Percentiles rank a stretch among this genome's conserved stretches.
Conservation (phyloP, 441 rosid species). For the Pelargonium myrrhifolium region DNA sequence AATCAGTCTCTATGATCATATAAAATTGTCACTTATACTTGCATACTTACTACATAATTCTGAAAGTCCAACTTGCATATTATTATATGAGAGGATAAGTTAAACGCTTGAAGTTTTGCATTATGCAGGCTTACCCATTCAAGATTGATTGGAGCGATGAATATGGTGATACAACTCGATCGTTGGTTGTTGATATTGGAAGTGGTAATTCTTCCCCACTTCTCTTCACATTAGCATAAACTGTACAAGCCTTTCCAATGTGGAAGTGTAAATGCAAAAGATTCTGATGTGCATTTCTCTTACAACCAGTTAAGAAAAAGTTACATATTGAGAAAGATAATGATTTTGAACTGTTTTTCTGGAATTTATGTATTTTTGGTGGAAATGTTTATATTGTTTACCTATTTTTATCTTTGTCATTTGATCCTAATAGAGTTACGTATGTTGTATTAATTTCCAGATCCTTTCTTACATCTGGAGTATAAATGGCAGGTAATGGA, state of each 20-base stretch:
- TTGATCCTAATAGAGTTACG: neutral
- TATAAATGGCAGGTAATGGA: constrained; percentile 47
- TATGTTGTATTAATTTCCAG: neutral
- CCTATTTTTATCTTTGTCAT: neutral
- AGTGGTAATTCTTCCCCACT: constrained; percentile 36
- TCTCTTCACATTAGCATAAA: neutral
- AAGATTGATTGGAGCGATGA: constrained; percentile 46
- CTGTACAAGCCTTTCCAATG: neutral
- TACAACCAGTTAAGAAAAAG: neutral
- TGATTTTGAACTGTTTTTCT: neutral
- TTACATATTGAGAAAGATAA: neutral
- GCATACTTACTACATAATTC: neutral
- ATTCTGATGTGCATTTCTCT: neutral
- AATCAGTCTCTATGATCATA: neutral
- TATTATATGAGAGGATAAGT: neutral
- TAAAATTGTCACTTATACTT: constrained; percentile 1
- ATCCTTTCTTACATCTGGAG: constrained; percentile 12
- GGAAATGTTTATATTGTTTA: constrained; percentile 7
- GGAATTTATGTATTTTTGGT: neutral
- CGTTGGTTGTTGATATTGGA: constrained; percentile 67
- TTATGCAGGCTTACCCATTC: constrained; percentile 57
- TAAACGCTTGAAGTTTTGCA: constrained; percentile 15
- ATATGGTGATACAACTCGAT: constrained; percentile 37
- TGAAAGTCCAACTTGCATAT: constrained; percentile 7
- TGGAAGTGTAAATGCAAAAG: neutral